These are phyloP conservation scores for Tirmania nivea DNA, from an alignment of 495 filamentous ascomycete genomes.

Conservation along the genomic window DNA sequence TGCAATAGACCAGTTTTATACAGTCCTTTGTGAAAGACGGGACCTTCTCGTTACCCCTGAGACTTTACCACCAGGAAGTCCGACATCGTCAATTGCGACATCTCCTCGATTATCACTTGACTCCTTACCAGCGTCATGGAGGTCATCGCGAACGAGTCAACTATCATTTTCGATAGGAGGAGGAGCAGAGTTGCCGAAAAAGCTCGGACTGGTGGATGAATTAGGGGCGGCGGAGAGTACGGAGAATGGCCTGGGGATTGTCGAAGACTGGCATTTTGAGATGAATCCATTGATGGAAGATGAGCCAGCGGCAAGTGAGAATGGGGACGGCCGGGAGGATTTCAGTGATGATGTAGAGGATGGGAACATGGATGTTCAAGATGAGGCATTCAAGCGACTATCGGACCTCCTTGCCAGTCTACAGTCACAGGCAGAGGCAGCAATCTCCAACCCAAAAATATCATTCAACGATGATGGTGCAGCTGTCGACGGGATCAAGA, in stretches of 20 bases:
- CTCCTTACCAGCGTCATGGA: slow-evolving; percentile 9
- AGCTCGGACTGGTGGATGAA: too few species aligned
- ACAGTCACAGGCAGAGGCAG: slow-evolving; percentile 17
- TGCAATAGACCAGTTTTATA: slow-evolving; percentile 9
- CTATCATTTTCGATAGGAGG: slow-evolving; percentile 2
- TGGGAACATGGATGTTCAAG: slow-evolving; percentile 8
- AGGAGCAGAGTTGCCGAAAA: not conserved
- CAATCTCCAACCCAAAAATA: slow-evolving; percentile 10
- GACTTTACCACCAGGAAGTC: slow-evolving; percentile 10
- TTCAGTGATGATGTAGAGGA: slow-evolving; percentile 3
- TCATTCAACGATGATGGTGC: not conserved
- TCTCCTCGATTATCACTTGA: slow-evolving; percentile 10
- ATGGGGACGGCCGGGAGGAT: slow-evolving; percentile 2
- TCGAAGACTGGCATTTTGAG: slow-evolving; percentile 1
- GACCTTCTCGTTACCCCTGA: slow-evolving; percentile 12
- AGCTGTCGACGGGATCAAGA: not conserved
- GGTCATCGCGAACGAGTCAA: slow-evolving; percentile 4
- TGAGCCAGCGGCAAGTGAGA: slow-evolving; percentile 3
- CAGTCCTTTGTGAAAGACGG: slow-evolving; percentile 8
- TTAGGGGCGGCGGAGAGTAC: too few species aligned
- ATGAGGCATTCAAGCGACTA: slow-evolving; percentile 16
- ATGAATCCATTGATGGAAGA: not conserved
- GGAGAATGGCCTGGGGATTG: not conserved
- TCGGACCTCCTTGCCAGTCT: slow-evolving; percentile 16
- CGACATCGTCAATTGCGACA: slow-evolving; percentile 8